A percentile compares a stretch with the other conserved stretches of the same genome.
Evolutionary conservation across 2,329 filamentous ascomycete genomes (phyloP).

Genomic region (Colletotrichum sp.): DNA sequence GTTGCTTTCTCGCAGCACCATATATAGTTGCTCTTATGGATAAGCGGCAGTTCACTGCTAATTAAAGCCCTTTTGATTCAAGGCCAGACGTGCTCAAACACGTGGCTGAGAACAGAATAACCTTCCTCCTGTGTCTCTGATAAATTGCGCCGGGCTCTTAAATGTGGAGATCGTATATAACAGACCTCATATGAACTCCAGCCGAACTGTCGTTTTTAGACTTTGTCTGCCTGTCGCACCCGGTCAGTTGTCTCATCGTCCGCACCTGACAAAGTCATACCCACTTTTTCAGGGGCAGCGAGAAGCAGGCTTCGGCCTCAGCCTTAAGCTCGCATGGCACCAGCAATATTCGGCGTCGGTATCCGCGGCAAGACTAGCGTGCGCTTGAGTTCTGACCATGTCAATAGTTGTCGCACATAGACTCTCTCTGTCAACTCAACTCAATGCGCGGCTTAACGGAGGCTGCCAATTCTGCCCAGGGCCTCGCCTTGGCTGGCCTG

Average conservation of each 20-base stretch:
- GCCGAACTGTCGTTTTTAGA: not conserved
- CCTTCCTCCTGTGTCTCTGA: not conserved
- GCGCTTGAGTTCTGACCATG: not conserved
- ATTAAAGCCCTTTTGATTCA: not conserved
- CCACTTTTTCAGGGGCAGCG: not conserved
- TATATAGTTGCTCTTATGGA: not conserved
- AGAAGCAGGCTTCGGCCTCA: not conserved
- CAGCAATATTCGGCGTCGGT: not conserved
- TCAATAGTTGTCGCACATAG: not conserved
- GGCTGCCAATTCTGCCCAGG: not conserved
- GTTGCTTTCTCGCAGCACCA: not conserved
- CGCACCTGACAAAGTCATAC: not conserved
- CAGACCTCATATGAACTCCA: not conserved
- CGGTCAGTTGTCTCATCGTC: not conserved
- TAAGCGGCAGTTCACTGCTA: not conserved
- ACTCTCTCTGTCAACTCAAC: not conserved
- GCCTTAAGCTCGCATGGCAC: not conserved
- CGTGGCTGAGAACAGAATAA: not conserved
- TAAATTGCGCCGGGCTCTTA: not conserved
- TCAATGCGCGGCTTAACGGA: not conserved
- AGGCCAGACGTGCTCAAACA: not conserved
- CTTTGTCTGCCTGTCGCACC: not conserved
- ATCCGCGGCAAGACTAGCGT: not conserved
- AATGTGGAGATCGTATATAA: not conserved
- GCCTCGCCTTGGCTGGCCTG: not conserved